Evolutionary conservation across 768 basidiomycete genomes (phyloP), one percentile per base, ranked within the genome.

Genomic region (Candolleomyces aberdarensis): DNA sequence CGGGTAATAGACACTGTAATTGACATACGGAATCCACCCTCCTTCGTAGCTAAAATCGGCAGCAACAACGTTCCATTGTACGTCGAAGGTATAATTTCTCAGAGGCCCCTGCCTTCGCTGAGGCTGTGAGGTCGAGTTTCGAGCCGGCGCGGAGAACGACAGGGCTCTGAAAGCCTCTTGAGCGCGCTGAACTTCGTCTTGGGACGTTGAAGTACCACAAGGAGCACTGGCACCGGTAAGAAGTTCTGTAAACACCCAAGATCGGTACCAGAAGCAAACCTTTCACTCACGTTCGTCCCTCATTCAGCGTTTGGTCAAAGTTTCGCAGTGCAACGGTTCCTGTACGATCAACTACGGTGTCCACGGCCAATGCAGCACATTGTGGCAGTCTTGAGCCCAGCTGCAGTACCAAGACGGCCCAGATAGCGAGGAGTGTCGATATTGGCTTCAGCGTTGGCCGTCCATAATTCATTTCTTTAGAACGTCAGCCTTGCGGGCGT

Each of bases 161-260:
- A 74, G 68, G n/a, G 67, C 64, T 41, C 65, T 62, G 67, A 81
- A 80, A 62, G 73, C 72, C 32, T 73, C 69, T 67, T 80, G 78
- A 9, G 71, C 71, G 2, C 69, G 66, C 11, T 65, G 65, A 13
- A 76, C 53, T 56, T 70, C 69, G 53, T 72, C 72, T 17, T 67
- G 66, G 29, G 70, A 67, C 56, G 77, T 75, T 49, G 67, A 64
- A 15, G 73, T 75, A 62, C 76, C 78, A 55, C 79, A 80, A 15
- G 64, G 52, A 15, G 44, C 5, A 46, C 44, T 46, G 13, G 14
- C 15, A 5, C 19, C 44, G 44, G n/a, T n/a, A n/a, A n/a, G 4
- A 46, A 46, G 14, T 15, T n/a, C n/a, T 5, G 44, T 46, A 3
- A 46, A 14, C 19, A 4, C 4, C 14, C 15, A 46, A 46, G 44